These are phyloP conservation scores for Hymenoscyphus fraxineus DNA, from an alignment of 2,329 filamentous ascomycete genomes.

Conservation along the genomic window DNA sequence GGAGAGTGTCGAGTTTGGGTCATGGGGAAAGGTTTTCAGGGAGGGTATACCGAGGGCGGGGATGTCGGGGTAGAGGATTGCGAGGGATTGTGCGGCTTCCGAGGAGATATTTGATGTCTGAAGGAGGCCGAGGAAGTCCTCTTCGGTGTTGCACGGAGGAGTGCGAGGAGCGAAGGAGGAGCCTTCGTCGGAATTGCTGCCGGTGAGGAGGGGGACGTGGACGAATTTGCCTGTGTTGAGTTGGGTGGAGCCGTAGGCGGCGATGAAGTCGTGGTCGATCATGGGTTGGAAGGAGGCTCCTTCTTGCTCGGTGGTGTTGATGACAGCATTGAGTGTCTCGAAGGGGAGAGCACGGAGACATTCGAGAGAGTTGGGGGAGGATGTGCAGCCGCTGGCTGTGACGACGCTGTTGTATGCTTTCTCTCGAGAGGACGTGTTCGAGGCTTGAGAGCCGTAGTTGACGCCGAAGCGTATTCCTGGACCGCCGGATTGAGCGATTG, in stretches of 20 bases:
- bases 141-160: constrained; percentile 29
- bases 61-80: constrained; percentile 48
- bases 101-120: constrained; percentile 5
- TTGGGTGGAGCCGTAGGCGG: constrained; percentile 49
- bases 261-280: constrained; percentile 39
- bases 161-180: constrained; percentile 38
- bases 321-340: constrained; percentile 27
- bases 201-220: constrained; percentile 43
- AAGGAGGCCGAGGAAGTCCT: constrained; percentile 16
- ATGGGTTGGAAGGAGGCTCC: constrained; percentile 36
- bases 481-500: constrained; percentile 44
- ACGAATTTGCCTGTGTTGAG: constrained; percentile 41
- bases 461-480: constrained; percentile 23
- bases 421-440: constrained; percentile 15
- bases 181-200: constrained; percentile 37
- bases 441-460: not conserved
- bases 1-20: constrained; percentile 16
- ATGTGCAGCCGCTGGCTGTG: constrained; percentile 30
- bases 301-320: constrained; percentile 29
- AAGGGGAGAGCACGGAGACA: constrained; percentile 34
- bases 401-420: constrained; percentile 30
- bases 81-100: constrained; percentile 30
- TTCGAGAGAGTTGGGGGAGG: constrained; percentile 16
- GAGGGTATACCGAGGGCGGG: constrained; percentile 46
- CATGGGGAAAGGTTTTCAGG: constrained; percentile 18